Base-by-base conservation (phyloP, 139 green algal genomes). In the Eudorina sp. region DNA sequence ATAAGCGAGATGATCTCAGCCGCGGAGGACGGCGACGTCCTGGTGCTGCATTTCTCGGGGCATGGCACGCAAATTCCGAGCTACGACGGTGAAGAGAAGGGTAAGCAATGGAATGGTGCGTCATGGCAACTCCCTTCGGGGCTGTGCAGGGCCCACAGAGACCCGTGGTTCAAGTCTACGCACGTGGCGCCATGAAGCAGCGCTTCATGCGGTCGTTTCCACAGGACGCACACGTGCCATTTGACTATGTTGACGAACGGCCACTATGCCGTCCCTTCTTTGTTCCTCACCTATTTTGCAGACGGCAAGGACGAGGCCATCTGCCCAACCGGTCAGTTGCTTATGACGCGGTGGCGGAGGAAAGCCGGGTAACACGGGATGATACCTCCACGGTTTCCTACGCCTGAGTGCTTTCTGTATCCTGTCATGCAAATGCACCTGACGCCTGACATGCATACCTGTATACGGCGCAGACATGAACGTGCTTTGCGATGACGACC, bases 1-100 rank as follows among this genome's bases (percentile, higher is more conserved):
- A 85, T 96, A 66, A 78, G 40, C 6, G 86, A 95, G 83, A 84
- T 97, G 64, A 92, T 95, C 27, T 79, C 69, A 1, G 81, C 69
- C n/a, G 89, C 88, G 29, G 21, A 92, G 46, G 53, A 81, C 25
- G 83, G 93, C 2, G 95, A 97, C 53, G 88, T 94, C 3, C 77
- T 96, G 4, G 91, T 97, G 55, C 92, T 97, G 53, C 95, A 97
- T 70, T 97, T 96, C 88, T 92, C 69, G 16, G 95, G 95, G 16
- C 95, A 97, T 86, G 95, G 95, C 48, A 96, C 94, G 0, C 92
- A 96, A 91, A 84, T 96, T 53, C 81, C 81, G n/a, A 87, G 81
- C 43, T 1, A 13, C 3, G 43, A 78, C 21, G 81, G 81, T 19
- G 81, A 87, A 1, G 81, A 87, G 41, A 87, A 87, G 34, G 78